Conservation (phyloP, 257 asterid genomes). For the Galeopsis tetrahit region DNA sequence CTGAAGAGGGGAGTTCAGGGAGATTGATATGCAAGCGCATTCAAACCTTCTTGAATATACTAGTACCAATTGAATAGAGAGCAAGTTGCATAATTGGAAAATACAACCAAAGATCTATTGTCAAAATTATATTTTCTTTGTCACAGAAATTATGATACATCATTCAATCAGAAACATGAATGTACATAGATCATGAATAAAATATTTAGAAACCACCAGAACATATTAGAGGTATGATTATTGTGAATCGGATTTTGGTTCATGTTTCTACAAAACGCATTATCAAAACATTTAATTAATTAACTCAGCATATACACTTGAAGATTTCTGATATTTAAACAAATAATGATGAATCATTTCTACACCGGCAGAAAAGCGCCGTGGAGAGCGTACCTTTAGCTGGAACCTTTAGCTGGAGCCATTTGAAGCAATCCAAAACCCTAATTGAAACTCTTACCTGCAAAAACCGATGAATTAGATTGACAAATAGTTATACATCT, state of each 20-base stretch:
- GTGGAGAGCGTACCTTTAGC: too few relatives aligned
- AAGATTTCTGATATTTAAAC: neutral
- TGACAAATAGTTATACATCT: too few relatives aligned
- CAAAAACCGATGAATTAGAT: too few relatives aligned
- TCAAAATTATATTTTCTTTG: neutral
- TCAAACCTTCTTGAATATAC: neutral
- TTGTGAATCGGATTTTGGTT: neutral
- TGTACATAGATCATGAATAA: neutral
- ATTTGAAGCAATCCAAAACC: too few relatives aligned
- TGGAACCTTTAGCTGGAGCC: too few relatives aligned
- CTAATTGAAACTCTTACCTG: too few relatives aligned
- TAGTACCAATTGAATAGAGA: neutral
- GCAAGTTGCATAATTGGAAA: neutral
- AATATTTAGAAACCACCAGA: neutral
- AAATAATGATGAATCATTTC: slow-evolving; percentile 6
- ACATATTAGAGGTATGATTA: too few relatives aligned
- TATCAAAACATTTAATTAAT: neutral
- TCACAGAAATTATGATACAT: neutral
- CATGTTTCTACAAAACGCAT: neutral
- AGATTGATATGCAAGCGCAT: neutral
- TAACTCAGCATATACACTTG: neutral
- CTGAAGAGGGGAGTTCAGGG: too few relatives aligned
- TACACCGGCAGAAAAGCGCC: too few relatives aligned
- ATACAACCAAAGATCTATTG: neutral
- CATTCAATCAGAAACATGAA: neutral